Percentiles rank a stretch among this genome's conserved stretches.
These are phyloP conservation scores for Chalaropsis ovoidea DNA, from an alignment of 2,329 filamentous ascomycete genomes.

Conservation along the genomic window DNA sequence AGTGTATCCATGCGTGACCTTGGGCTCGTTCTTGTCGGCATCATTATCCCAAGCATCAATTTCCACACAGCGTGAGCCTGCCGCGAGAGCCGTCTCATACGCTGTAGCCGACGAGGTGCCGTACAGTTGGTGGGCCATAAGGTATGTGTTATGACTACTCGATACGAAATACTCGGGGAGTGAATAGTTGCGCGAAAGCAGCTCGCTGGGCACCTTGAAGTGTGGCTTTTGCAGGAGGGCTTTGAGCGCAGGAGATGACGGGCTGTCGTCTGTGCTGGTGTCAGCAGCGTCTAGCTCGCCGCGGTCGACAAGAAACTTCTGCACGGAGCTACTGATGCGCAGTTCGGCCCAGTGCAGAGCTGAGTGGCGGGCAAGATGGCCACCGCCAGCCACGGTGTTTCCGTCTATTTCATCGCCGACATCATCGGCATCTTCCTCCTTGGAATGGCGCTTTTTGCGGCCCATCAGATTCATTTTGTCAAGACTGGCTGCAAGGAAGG, in stretches of 20 bases:
- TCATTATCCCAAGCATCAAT: constrained; percentile 63
- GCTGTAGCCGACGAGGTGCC: constrained; percentile 52
- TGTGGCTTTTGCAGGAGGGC: constrained; percentile 48
- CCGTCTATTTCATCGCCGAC: constrained; percentile 43
- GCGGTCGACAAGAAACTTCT: constrained; percentile 45
- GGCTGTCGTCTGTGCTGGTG: constrained; percentile 37
- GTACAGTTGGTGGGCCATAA: constrained; percentile 59
- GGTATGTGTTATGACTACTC: constrained; percentile 64
- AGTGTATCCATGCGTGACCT: constrained; percentile 61
- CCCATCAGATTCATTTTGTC: constrained; percentile 21
- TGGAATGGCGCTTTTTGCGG: constrained; percentile 23
- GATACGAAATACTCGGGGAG: constrained; percentile 62
- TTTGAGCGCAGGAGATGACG: constrained; percentile 39
- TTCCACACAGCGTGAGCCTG: constrained; percentile 60
- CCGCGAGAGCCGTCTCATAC: constrained; percentile 52
- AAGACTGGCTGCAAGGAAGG: constrained; percentile 25
- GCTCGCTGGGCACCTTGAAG: constrained; percentile 44
- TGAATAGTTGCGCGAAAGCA: constrained; percentile 49
- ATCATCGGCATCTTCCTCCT: constrained; percentile 41
- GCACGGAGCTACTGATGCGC: constrained; percentile 49
- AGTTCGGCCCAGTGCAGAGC: constrained; percentile 44
- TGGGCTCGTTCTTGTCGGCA: constrained; percentile 51
- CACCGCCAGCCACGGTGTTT: constrained; percentile 48
- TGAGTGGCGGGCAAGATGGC: constrained; percentile 42
- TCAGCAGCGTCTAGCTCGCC: constrained; percentile 42